Evolutionary conservation across 441 rosid species (phyloP), one percentile per base, ranked within the genome.

Genomic region (Breynia disticha): DNA sequence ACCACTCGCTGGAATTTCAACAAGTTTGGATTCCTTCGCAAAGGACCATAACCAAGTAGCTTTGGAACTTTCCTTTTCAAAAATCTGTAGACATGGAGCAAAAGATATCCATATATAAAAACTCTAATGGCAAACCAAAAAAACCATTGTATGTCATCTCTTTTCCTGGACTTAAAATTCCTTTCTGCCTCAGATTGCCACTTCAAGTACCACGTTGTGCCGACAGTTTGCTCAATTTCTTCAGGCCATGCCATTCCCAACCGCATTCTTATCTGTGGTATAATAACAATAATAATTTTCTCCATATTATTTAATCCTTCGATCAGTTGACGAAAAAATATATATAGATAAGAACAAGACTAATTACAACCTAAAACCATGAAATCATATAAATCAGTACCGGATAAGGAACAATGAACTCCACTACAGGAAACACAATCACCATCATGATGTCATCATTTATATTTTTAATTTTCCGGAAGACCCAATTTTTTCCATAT

Each of bases 201-300:
- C 69, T 75, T 52, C 57, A 90, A 71, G 81, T 83, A 90, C 96
- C 96, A 87, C 22, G 95, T 80, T 39, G 96, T 66, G 62, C 78
- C 90, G 67, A 82, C 86, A 63, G 69, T 58, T 76, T 83, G 90
- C 65, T 72, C 85, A 57, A 76, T 68, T 73, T 87, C 90, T 68
- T 85, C 88, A 4, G 96, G 98, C 95, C 96, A 85, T 48, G 95
- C 90, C 90, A 87, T 85, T 66, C 98, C 95, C 66, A 80, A 68
- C 68, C 59, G 79, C 66, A 85, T 64, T 64, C 90, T 81, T 58
- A 85, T 71, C 98, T 90, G 79, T 51, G 51, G 58, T 24, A 56
- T 21, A 62, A 60, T 45, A 48, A 60, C 50, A 50, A 53, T 45
- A 22, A 62, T 48, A 35, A 22, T 65, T 61, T 49, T 24, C 53